These are phyloP conservation scores for Metroxylon sagu DNA, from an alignment of 176 grass and related monocot genomes.

Conservation along the genomic window DNA sequence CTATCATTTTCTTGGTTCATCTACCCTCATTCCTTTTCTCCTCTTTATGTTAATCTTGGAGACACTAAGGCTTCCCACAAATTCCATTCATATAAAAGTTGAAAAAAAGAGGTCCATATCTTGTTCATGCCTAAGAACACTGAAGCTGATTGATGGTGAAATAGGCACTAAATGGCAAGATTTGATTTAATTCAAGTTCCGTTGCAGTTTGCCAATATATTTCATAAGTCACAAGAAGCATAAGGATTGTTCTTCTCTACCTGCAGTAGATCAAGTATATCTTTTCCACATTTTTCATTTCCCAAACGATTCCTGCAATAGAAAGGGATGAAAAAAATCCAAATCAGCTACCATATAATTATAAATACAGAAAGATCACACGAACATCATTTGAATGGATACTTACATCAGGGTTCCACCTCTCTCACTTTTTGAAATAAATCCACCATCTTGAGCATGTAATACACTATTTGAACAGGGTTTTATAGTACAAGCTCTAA, in stretches of 20 bases:
- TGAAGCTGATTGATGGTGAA: too few relatives aligned
- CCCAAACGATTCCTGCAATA: slow-evolving; percentile 29
- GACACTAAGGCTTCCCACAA: too few relatives aligned
- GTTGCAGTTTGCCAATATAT: too few relatives aligned
- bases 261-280: slow-evolving; percentile 34
- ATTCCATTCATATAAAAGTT: too few relatives aligned
- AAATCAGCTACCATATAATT: slow-evolving; percentile 2
- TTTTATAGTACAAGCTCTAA: background rate
- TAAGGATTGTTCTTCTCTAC: slow-evolving; percentile 9
- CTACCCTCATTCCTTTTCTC: too few relatives aligned
- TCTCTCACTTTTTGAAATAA: slow-evolving; percentile 26
- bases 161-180: too few relatives aligned
- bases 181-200: too few relatives aligned
- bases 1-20: too few relatives aligned
- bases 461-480: slow-evolving; percentile 2
- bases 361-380: background rate
- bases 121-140: too few relatives aligned
- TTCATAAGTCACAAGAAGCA: background rate
- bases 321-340: slow-evolving; percentile 1
- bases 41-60: too few relatives aligned
- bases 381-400: slow-evolving; percentile 2
- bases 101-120: too few relatives aligned
- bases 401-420: slow-evolving; percentile 8
- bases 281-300: slow-evolving; percentile 8
- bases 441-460: slow-evolving; percentile 14